phyloP scores from a whole-genome alignment of 208 protist species.

The Kentomonas sorsogonicus region DNA sequence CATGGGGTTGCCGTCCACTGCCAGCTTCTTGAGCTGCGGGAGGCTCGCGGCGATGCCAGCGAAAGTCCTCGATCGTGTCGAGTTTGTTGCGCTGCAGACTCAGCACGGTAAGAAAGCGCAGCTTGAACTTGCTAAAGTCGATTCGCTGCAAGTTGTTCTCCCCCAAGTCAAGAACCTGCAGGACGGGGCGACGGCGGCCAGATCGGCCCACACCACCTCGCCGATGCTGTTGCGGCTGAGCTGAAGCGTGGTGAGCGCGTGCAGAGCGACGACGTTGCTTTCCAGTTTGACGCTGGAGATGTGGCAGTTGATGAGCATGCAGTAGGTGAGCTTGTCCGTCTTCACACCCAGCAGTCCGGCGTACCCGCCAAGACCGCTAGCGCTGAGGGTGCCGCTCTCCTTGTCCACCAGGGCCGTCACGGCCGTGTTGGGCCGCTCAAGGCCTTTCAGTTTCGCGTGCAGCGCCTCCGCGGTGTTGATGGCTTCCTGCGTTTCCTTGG shows the following conservation, averaged over 20 bases:
- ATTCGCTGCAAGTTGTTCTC: constrained; percentile 30
- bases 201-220: constrained; percentile 28
- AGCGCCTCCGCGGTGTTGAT: background rate
- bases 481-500: background rate
- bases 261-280: constrained; percentile 13
- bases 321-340: constrained; percentile 19
- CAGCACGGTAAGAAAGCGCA: constrained; percentile 34
- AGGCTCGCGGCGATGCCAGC: constrained; percentile 20
- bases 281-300: constrained; percentile 36
- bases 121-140: constrained; percentile 19
- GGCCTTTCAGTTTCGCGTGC: no score
- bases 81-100: constrained; percentile 57
- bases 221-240: constrained; percentile 38
- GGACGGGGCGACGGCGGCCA: constrained; percentile 23
- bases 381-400: constrained; percentile 18
- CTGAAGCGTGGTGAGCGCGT: constrained; percentile 28
- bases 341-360: constrained; percentile 13
- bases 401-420: background rate
- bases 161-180: constrained; percentile 16
- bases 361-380: constrained; percentile 27
- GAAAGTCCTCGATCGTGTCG: constrained; percentile 31
- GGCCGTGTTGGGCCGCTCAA: background rate
- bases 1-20: constrained; percentile 67
- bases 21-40: constrained; percentile 38
- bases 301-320: constrained; percentile 28